phyloP scores from a whole-genome alignment of 768 basidiomycete genomes.

The Daedaleopsis sinensis region DNA sequence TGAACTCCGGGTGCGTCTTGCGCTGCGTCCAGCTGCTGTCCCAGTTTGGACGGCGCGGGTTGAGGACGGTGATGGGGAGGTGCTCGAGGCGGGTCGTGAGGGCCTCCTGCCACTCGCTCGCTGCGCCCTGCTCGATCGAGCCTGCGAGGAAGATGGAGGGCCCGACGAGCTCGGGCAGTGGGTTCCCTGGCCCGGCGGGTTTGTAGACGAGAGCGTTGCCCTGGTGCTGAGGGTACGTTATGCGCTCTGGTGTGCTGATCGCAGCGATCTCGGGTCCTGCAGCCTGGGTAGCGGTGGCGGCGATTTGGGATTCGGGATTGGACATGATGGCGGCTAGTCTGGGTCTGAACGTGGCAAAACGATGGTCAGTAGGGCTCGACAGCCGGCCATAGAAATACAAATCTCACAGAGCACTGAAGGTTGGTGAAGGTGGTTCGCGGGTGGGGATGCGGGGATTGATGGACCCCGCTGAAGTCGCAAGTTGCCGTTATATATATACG shows the following conservation, averaged over 20 bases:
- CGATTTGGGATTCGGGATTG: not conserved
- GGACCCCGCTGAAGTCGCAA: no score
- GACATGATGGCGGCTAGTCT: not conserved
- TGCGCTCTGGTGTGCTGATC: no score
- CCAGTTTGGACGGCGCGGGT: not conserved
- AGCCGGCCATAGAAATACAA: no score
- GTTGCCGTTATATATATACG: no score
- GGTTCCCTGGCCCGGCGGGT: not conserved
- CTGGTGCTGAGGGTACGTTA: no score
- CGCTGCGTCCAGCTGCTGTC: not conserved
- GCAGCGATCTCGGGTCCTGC: no score
- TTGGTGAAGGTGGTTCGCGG: no score
- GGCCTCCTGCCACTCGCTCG: not conserved
- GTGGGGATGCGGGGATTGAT: no score
- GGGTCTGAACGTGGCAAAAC: not conserved
- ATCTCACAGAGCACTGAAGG: no score
- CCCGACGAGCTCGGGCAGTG: not conserved
- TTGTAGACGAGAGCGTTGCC: not conserved
- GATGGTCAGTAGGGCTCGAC: no score
- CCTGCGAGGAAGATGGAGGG: conserved; percentile 5
- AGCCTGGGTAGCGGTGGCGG: no score
- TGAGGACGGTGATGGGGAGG: conserved; percentile 2
- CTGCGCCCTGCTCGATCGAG: conserved; percentile 1
- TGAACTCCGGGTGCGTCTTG: not conserved
- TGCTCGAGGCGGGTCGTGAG: not conserved